Evolutionary conservation across 148 eudicot species (phyloP), one percentile per base, ranked within the genome.

Genomic region (Cornus kousa): DNA sequence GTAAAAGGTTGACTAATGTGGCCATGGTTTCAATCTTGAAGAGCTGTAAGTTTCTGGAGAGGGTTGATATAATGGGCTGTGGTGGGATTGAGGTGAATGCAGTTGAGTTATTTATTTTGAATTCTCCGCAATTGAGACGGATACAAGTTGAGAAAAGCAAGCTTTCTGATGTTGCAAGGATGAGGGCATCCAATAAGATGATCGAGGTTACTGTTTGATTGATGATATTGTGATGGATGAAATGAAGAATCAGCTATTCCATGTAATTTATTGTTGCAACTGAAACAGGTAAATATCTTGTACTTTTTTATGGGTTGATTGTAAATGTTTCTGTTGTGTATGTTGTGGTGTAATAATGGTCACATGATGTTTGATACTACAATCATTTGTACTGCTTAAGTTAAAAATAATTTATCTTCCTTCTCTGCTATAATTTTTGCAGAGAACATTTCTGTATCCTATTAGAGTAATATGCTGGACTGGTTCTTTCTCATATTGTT

Each of bases 141-240:
- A 28, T 86, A 66, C 46, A 65, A 19, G 88, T 90, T n/a, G 94
- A 88, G 74, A 64, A 78, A 55, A 39, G 71, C 35, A 90, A 90
- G 68, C 12, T 90, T 9, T 85, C 90, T 12, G 80, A 82, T 67
- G 80, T 24, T 79, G 86, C 88, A 2, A 80, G 69, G 73, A 74
- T 2, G 9, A 31, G 76, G 91, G 84, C 77, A 16, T 57, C 70
- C 0, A 65, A 72, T 62, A 85, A 79, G 74, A 77, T 79, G 31
- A 82, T 89, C 19, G 77, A 84, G 70, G 33, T 90, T 46, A 72
- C 62, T 40, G 73, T 1, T 14, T 83, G 73, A n/a, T 28, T 23
- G 67, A 53, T 70, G 70, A 71, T 17, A 20, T 3, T 4, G 77
- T 11, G 20, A 69, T 32, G 24, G 55, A 43, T 22, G 37, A 20